A percentile compares a stretch with the other conserved stretches of the same genome.
phyloP scores from a whole-genome alignment of 2,329 filamentous ascomycete genomes.

The Diaporthe citriasiana region DNA sequence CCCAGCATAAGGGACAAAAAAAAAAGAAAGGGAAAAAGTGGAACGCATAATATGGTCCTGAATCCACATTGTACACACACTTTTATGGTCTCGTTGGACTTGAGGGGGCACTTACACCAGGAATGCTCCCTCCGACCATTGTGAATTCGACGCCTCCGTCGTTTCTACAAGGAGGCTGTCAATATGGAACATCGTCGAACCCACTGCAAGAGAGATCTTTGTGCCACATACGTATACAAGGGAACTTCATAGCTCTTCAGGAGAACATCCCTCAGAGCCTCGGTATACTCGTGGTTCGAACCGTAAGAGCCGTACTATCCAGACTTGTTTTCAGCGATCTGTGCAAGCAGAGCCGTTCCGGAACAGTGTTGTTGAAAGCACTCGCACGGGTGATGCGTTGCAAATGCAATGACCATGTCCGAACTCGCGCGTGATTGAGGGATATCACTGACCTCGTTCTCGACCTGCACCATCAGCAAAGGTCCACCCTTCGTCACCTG shows the following conservation, averaged over 20 bases:
- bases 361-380: neutral
- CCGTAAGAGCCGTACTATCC: slow-evolving; percentile 61
- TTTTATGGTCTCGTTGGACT: neutral
- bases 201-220: no score
- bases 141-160: slow-evolving; percentile 61
- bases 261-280: slow-evolving; percentile 58
- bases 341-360: neutral
- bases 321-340: neutral
- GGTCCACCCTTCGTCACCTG: slow-evolving; percentile 60
- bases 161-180: slow-evolving; percentile 47
- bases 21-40: neutral
- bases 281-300: slow-evolving; percentile 59
- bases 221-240: slow-evolving; percentile 56
- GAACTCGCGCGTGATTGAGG: neutral
- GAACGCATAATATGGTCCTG: neutral
- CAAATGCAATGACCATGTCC: neutral
- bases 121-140: slow-evolving; percentile 59
- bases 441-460: slow-evolving; percentile 56
- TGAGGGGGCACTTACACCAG: slow-evolving; percentile 47
- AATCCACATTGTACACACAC: neutral
- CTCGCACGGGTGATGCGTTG: neutral
- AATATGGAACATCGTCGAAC: neutral
- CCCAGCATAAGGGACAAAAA: no score
- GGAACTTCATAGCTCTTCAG: slow-evolving; percentile 56
- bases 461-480: slow-evolving; percentile 65